Evolutionary conservation across 2,329 filamentous ascomycete species (phyloP).

Genomic region (Coniosporium tulheliwenetii): DNA sequence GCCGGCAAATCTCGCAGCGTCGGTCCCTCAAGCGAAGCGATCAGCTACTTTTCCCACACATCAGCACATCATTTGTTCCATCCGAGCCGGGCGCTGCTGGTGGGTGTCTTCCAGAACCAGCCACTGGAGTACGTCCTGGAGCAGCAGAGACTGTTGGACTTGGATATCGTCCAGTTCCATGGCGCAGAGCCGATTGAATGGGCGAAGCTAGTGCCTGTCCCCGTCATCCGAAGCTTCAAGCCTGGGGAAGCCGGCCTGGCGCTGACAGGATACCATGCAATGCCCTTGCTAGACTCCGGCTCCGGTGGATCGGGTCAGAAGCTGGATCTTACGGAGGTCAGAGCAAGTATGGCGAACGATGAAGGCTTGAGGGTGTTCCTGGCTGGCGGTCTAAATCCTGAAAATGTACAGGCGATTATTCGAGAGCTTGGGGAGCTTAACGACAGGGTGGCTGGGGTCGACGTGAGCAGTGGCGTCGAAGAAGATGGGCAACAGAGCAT

Average conservation of each 20-base stretch:
- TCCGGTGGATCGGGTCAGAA: conserved; percentile 66
- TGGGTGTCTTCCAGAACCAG: conserved; percentile 90
- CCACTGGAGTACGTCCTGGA: conserved; percentile 67
- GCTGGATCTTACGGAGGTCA: conserved; percentile 57
- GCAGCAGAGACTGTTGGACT: conserved; percentile 56
- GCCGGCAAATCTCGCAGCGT: conserved; percentile 7
- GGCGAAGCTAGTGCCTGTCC: conserved; percentile 76
- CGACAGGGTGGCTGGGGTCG: conserved; percentile 60
- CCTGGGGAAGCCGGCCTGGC: conserved; percentile 59
- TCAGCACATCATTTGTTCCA: conserved; percentile 28
- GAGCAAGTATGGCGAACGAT: conserved; percentile 49
- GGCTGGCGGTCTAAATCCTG: conserved; percentile 69
- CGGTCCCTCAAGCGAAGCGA: conserved; percentile 14
- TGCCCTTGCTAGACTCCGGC: conserved; percentile 78
- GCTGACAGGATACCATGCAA: conserved; percentile 62
- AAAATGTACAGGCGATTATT: conserved; percentile 59
- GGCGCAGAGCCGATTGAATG: conserved; percentile 87
- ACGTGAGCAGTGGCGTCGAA: conserved; percentile 92
- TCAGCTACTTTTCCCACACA: conserved; percentile 58
- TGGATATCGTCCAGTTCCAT: conserved; percentile 88
- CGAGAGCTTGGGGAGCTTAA: conserved; percentile 43
- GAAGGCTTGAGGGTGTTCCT: conserved; percentile 59
- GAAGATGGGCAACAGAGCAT: conserved; percentile 65
- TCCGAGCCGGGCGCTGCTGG: conserved; percentile 55
- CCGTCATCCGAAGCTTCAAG: conserved; percentile 75